phyloP scores from a whole-genome alignment of 495 filamentous ascomycete species.

The Chaetomium fimeti region DNA sequence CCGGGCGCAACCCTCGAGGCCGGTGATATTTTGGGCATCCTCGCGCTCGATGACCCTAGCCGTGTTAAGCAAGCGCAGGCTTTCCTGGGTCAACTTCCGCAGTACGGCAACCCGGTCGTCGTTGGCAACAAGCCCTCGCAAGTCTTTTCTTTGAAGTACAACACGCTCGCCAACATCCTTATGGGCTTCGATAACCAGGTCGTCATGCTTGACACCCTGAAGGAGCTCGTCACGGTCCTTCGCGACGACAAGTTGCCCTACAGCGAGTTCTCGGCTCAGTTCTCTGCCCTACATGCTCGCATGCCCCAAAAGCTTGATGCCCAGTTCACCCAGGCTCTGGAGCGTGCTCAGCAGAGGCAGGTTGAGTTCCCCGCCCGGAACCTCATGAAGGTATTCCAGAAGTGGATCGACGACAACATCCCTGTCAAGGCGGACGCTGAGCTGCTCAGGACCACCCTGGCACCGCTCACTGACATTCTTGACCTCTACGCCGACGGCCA shows the following conservation, averaged over 20 bases:
- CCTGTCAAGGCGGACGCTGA: constrained; percentile 60
- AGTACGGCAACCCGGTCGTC: constrained; percentile 79
- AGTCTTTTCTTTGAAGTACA: constrained; percentile 71
- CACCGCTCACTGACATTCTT: constrained; percentile 79
- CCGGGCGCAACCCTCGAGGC: constrained; percentile 96
- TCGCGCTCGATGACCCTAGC: constrained; percentile 91
- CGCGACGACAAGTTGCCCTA: constrained; percentile 89
- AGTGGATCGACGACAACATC: constrained; percentile 88
- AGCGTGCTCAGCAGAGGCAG: constrained; percentile 70
- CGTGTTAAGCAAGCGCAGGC: constrained; percentile 96
- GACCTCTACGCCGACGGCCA: constrained; percentile 81
- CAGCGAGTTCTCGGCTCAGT: constrained; percentile 93
- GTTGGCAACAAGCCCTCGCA: constrained; percentile 92
- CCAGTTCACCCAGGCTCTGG: constrained; percentile 76
- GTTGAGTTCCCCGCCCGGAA: constrained; percentile 91
- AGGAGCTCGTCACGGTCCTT: constrained; percentile 86
- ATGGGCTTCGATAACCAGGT: constrained; percentile 96
- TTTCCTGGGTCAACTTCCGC: constrained; percentile 90
- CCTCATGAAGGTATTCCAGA: constrained; percentile 74
- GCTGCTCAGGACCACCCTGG: constrained; percentile 67
- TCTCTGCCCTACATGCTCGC: constrained; percentile 88
- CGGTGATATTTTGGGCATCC: constrained; percentile 97
- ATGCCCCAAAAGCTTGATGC: constrained; percentile 93
- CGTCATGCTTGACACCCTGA: constrained; percentile 85
- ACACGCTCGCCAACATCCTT: constrained; percentile 83